These are phyloP conservation scores for Xanthoconium stramineum DNA, from an alignment of 768 basidiomycete genomes.

Conservation along the genomic window DNA sequence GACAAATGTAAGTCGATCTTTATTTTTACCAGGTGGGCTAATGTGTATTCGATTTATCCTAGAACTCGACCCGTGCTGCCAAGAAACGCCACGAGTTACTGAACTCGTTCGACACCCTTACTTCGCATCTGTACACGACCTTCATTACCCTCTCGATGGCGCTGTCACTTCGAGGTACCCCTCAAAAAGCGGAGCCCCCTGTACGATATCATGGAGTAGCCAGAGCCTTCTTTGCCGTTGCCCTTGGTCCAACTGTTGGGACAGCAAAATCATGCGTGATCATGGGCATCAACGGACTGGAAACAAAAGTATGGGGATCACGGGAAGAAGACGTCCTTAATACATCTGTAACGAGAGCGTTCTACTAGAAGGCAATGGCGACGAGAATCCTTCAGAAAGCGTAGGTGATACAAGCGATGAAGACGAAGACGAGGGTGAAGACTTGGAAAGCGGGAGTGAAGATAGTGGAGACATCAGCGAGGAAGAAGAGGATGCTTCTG, in stretches of 20 bases:
- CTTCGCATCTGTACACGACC: conserved; percentile 72
- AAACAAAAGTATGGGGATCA: conserved; percentile 38
- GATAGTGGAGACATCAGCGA: conserved; percentile 5
- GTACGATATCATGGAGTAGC: conserved; percentile 1
- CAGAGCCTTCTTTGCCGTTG: conserved; percentile 55
- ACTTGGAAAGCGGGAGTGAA: conserved; percentile 8
- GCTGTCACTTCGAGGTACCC: conserved; percentile 38
- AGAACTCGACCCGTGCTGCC: conserved; percentile 47
- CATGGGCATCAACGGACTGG: conserved; percentile 62
- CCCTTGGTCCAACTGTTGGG: conserved; percentile 63
- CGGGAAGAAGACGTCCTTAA: conserved; percentile 2
- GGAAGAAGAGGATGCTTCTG: conserved; percentile 1
- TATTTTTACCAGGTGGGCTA: neutral
- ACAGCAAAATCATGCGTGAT: conserved; percentile 61
- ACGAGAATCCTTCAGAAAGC: neutral
- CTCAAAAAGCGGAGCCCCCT: neutral
- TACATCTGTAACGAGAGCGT: conserved; percentile 29
- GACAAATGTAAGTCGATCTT: conserved; percentile 36
- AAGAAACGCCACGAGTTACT: conserved; percentile 64
- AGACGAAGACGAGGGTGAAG: conserved; percentile 4
- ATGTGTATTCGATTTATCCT: neutral
- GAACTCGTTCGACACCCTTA: conserved; percentile 63
- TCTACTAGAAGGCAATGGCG: neutral
- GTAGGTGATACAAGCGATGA: conserved; percentile 1
- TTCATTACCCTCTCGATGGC: conserved; percentile 72